phyloP scores from a whole-genome alignment of 768 basidiomycete genomes.

The Kwoniella heveanensis region DNA sequence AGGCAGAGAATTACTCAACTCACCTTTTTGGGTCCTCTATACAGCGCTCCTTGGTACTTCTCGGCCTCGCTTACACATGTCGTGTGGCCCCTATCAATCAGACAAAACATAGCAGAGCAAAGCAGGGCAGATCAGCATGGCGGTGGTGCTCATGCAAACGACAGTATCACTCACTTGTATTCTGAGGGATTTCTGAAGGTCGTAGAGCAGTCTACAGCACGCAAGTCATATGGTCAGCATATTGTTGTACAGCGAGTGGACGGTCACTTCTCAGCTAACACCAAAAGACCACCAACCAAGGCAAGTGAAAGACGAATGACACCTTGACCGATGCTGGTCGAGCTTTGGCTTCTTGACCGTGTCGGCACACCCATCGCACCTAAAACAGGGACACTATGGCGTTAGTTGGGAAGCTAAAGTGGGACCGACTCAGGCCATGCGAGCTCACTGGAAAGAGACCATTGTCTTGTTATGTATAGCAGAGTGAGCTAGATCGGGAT shows the following conservation, averaged over 20 bases:
- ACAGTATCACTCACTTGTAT: conserved; percentile 68
- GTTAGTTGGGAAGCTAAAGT: background rate
- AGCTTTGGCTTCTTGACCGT: conserved; percentile 92
- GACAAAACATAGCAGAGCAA: background rate
- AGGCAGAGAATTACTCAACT: conserved; percentile 16
- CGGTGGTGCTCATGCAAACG: too few relatives aligned
- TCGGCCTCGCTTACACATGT: conserved; percentile 86
- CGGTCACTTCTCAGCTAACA: background rate
- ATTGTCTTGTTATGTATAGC: too few relatives aligned
- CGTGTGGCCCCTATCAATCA: conserved; percentile 60
- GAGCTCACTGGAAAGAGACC: conserved; percentile 67
- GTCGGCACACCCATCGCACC: conserved; percentile 81
- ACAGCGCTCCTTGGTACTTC: conserved; percentile 85
- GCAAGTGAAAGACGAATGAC: conserved; percentile 53
- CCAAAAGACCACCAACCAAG: too few relatives aligned
- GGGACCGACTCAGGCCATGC: conserved; percentile 5
- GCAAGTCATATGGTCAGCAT: conserved; percentile 1
- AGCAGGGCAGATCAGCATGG: background rate
- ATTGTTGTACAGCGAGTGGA: background rate
- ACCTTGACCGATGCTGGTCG: conserved; percentile 66
- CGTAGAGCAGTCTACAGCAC: conserved; percentile 81
- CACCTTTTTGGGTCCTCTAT: conserved; percentile 73
- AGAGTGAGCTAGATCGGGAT: too few relatives aligned
- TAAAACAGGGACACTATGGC: conserved; percentile 43
- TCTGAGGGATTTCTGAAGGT: conserved; percentile 73